A percentile compares a stretch with the other conserved stretches of the same genome.
These are phyloP conservation scores for Gossypium schwendimanii DNA, from an alignment of 441 rosid genomes.

Conservation along the genomic window DNA sequence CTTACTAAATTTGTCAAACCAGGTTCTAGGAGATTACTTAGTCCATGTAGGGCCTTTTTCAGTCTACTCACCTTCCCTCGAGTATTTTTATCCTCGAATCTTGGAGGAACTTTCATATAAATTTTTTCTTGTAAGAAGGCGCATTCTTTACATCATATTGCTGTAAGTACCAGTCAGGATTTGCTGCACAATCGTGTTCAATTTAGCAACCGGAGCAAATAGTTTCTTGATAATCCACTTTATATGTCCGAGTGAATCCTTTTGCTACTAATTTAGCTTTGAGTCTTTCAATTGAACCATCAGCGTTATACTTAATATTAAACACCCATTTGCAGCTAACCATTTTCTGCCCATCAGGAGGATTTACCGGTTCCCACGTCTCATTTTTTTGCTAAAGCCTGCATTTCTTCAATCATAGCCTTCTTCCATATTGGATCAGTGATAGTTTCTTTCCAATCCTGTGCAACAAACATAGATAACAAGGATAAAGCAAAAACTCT, in stretches of 20 bases:
- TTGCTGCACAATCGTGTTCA: neutral
- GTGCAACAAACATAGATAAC: too few relatives aligned
- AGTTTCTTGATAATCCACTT: neutral
- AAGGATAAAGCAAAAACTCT: neutral
- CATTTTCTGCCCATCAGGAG: too few relatives aligned
- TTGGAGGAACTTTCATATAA: neutral
- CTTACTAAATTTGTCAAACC: neutral
- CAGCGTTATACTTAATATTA: neutral
- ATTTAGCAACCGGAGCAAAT: neutral
- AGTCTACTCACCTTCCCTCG: neutral
- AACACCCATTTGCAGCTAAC: neutral
- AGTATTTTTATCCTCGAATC: neutral
- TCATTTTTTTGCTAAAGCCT: neutral
- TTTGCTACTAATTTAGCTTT: neutral
- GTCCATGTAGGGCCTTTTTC: neutral
- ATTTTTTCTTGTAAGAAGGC: too few relatives aligned
- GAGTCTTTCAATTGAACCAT: neutral
- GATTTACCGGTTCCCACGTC: neutral
- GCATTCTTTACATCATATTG: neutral
- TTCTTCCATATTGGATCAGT: neutral
- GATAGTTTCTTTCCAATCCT: neutral
- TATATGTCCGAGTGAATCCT: neutral
- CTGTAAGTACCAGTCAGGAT: neutral
- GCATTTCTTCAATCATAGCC: neutral
- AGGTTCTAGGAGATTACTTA: neutral